A percentile compares a stretch with the other conserved stretches of the same genome.
Conservation (phyloP, 352 stramenopile species). For the Phytophthora cajani region DNA sequence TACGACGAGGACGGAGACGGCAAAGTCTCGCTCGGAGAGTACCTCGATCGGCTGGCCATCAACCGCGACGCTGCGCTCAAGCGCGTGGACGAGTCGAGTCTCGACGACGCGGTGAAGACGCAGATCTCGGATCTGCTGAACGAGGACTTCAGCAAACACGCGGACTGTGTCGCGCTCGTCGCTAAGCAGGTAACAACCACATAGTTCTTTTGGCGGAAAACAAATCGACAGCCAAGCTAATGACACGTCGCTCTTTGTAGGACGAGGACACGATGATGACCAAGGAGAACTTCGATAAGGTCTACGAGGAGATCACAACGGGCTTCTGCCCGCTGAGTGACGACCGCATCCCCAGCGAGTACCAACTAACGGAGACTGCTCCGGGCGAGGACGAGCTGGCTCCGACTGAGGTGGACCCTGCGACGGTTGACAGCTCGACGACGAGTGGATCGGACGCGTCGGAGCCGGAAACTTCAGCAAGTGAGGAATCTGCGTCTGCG, state of each 20-base stretch:
- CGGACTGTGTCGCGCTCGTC: conserved; percentile 14
- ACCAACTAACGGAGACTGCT: conserved; percentile 17
- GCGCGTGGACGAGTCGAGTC: conserved; percentile 11
- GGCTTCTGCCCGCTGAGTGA: conserved; percentile 20
- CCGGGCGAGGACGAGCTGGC: conserved; percentile 10
- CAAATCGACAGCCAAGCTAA: neutral
- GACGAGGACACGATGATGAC: conserved; percentile 22
- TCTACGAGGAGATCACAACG: conserved; percentile 23
- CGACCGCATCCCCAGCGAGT: conserved; percentile 15
- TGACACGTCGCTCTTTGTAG: conserved; percentile 2
- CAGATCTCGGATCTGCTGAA: conserved; percentile 16
- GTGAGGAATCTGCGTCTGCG: neutral
- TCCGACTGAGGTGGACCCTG: neutral
- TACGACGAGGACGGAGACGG: conserved; percentile 35
- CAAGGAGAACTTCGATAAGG: conserved; percentile 26
- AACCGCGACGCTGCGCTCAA: conserved; percentile 23
- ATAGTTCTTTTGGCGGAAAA: neutral
- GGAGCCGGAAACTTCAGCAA: neutral
- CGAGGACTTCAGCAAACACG: conserved; percentile 28
- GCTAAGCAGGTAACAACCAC: conserved; percentile 15
- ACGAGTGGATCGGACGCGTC: conserved; percentile 1
- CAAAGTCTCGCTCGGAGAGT: conserved; percentile 30
- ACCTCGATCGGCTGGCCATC: conserved; percentile 23
- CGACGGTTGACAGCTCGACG: neutral
- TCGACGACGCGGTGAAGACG: conserved; percentile 17